Conservation (phyloP, 1,284 basidiomycete species). For the Trichosporon ovoides region DNA sequence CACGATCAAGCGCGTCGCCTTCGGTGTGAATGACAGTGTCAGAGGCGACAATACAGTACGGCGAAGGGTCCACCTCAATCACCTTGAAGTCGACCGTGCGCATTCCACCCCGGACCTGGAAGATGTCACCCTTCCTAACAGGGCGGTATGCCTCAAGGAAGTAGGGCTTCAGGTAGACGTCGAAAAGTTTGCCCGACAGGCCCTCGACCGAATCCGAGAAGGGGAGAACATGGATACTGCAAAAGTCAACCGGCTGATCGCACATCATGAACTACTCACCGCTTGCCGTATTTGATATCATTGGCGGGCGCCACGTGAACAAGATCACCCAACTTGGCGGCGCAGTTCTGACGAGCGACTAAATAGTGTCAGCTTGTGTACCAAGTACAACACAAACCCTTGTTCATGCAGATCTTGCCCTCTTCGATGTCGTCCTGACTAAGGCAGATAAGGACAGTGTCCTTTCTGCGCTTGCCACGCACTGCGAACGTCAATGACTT, state of each 20-base stretch:
- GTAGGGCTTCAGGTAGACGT: constrained; percentile 97
- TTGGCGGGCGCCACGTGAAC: constrained; percentile 92
- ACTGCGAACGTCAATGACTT: constrained; percentile 38
- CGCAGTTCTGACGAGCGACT: constrained; percentile 96
- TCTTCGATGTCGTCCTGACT: constrained; percentile 95
- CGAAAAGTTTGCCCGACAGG: constrained; percentile 95
- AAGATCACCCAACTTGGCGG: constrained; percentile 94
- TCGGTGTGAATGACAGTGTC: constrained; percentile 56
- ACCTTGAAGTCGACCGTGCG: constrained; percentile 97
- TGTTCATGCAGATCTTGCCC: constrained; percentile 97
- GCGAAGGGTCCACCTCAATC: constrained; percentile 40
- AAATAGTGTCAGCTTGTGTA: constrained; percentile 6
- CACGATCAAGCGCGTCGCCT: constrained; percentile 97
- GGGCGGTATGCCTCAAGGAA: constrained; percentile 76
- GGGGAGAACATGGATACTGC: constrained; percentile 79
- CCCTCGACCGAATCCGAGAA: constrained; percentile 98
- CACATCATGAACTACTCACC: too few species aligned
- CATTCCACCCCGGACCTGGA: constrained; percentile 97
- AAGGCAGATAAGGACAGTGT: constrained; percentile 92
- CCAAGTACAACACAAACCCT: constrained; percentile 51
- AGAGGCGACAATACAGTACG: constrained; percentile 44
- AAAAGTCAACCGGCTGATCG: too few species aligned
- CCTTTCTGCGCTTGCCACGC: constrained; percentile 87
- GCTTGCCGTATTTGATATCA: constrained; percentile 99
- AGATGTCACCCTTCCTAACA: constrained; percentile 68